Evolutionary conservation across 2,329 filamentous ascomycete species (phyloP), one percentile per base, ranked within the genome.

Genomic region (Alternaria longipes): DNA sequence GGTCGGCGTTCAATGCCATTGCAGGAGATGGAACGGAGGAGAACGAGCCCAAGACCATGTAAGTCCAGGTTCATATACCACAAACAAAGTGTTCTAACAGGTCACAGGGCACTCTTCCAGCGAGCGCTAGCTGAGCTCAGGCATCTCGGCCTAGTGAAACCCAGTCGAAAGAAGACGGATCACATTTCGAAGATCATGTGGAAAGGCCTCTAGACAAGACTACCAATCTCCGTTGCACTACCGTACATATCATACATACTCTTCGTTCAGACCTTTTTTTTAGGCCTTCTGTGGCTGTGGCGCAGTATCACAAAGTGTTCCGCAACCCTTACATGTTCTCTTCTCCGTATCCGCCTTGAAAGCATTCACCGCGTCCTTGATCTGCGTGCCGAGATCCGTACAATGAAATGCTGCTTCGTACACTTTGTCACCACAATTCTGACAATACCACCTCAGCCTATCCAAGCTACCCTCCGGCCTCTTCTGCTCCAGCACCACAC

Each of bases 381-480:
- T 94, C 87, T 98, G 95, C 24, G 91, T 94, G 20, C 94, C 94
- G 65, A 98, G 81, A 81, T 98, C 91, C 34, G 90, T 94, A 79
- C 93, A 97, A 78, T 95, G 89, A 74, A 99, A 98, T 11, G 86
- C 83, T 44, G 89, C 91, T 84, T 98, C 94, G 80, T 96, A 90
- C 7, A 98, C 94, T 65, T 94, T 80, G 58, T 85, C 84, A 14
- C 83, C 81, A 77, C 93, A 97, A 14, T 75, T 78, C 69, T 84
- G 82, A 81, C 95, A 98, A 81, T 98, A 98, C 94, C 94, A 98
- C 65, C 93, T 84, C 86, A 98, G 86, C 57, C 86, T 85, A 83
- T 98, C 94, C 59, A 94, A 67, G 28, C 87, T 89, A 5, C 80
- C 87, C 40, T 85, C 81, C 0, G 92, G 91, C 11, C 95, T 85